Evolutionary conservation across 129 eudicot genomes (phyloP).

Genomic region (Lactuca saligna): DNA sequence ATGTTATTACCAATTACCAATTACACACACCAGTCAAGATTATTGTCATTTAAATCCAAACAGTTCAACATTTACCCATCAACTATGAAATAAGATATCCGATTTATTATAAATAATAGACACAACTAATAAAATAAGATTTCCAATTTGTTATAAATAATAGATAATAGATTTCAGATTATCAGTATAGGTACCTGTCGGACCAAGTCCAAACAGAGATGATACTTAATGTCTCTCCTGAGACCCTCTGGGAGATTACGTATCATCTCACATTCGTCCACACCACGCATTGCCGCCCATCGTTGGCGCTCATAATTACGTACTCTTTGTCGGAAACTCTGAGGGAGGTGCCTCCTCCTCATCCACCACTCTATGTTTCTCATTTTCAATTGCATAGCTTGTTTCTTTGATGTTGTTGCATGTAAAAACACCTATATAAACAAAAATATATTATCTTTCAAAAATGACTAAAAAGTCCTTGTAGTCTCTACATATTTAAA

Average conservation of each 20-base stretch:
- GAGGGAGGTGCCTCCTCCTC: constrained; percentile 83
- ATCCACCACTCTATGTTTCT: constrained; percentile 99
- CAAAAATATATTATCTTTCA: neutral
- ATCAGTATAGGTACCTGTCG: constrained; percentile 54
- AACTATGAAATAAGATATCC: no score
- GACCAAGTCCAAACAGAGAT: constrained; percentile 90
- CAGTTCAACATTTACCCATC: neutral
- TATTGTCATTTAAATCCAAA: constrained; percentile 2
- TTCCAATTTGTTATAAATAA: no score
- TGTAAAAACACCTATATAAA: constrained; percentile 76
- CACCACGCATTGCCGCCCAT: constrained; percentile 99
- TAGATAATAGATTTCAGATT: no score
- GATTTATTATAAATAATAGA: no score
- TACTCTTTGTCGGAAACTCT: constrained; percentile 65
- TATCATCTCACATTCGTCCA: constrained; percentile 96
- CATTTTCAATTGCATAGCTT: constrained; percentile 94
- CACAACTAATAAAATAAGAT: neutral
- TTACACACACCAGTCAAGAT: neutral
- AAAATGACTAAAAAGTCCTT: no score
- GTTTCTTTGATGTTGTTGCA: constrained; percentile 97
- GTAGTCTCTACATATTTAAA: neutral
- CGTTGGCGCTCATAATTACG: constrained; percentile 94
- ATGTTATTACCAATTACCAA: neutral
- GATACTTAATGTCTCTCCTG: constrained; percentile 94
- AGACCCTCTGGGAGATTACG: constrained; percentile 95